Base-by-base conservation (phyloP, 768 basidiomycete genomes). In the Tricholomella constricta region DNA sequence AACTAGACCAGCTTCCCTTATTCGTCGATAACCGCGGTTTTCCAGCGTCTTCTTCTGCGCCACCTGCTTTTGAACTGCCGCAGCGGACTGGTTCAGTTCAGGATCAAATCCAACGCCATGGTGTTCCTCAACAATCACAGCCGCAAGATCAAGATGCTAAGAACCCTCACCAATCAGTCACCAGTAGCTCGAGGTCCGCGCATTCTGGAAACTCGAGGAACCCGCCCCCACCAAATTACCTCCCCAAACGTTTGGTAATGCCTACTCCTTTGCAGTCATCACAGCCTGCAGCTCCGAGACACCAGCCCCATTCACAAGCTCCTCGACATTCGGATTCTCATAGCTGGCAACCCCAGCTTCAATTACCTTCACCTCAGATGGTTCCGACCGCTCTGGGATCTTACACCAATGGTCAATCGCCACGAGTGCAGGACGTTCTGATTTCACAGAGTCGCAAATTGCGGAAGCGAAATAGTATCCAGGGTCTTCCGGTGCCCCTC, bases 181-280 rank as follows among this genome's bases (percentile, higher is more conserved):
- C 51, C 5, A 55, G 45, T 32, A 51, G 59, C n/a, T 41, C 42
- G 19, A 57, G 51, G 26, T 56, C 64, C 11, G 56, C 52, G 15
- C 51, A 55, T 36, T 38, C 60, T 3, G 57, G 53, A 36, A 58
- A 53, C 49, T 52, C 52, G 23, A 58, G 47, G 26, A 55, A 42
- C 17, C 43, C 51, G 3, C 59, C 56, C 17, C 54, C 50, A 57
- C 54, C 73, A 71, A 62, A 54, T 32, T 61, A 84, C 65, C 61
- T 84, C 37, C 88, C 88, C 3, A 86, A 80, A 64, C 79, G 74
- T 42, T 80, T 90, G 23, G 82, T 89, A 37, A 90, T 90, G 88
- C 88, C 88, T 41, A 69, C 84, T 3, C 88, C 84, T 14, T 75
- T 90, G 34, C 82, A 83, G 62, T 68, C 55, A 43, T 68, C 46